A percentile compares a stretch with the other conserved stretches of the same genome.
These are phyloP conservation scores for Citeromyces hawaiiensis DNA, from an alignment of 1,139 yeast species.

Conservation along the genomic window DNA sequence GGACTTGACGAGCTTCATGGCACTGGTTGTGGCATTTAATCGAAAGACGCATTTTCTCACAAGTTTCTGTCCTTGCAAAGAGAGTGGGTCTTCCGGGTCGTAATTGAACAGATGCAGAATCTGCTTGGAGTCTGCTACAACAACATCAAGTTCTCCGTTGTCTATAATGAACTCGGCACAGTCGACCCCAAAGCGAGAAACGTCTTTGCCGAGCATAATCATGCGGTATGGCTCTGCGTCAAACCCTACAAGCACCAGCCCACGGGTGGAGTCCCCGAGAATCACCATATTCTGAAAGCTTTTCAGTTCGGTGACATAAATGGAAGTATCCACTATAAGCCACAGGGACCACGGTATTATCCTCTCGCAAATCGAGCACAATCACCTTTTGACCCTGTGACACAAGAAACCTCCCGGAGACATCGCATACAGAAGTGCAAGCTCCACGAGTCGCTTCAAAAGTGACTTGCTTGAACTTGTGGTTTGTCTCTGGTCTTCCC, in stretches of 20 bases:
- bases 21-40: conserved; percentile 46
- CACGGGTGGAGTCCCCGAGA: conserved; percentile 71
- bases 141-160: conserved; percentile 53
- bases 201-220: conserved; percentile 68
- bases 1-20: conserved; percentile 23
- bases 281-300: conserved; percentile 69
- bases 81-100: conserved; percentile 84
- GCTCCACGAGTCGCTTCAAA: conserved; percentile 79
- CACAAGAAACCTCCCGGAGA: conserved; percentile 73
- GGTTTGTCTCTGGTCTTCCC: conserved; percentile 73
- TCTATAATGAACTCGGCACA: conserved; percentile 58
- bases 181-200: conserved; percentile 43
- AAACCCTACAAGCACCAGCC: conserved; percentile 77
- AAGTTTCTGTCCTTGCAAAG: conserved; percentile 69
- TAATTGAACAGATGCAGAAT: conserved; percentile 70
- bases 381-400: conserved; percentile 84
- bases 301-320: conserved; percentile 70
- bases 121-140: conserved; percentile 59
- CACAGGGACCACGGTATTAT: conserved; percentile 74
- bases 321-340: conserved; percentile 82
- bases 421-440: conserved; percentile 63
- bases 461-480: conserved; percentile 62
- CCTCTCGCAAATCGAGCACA: conserved; percentile 74
- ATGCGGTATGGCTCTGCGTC: conserved; percentile 92
- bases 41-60: conserved; percentile 62